phyloP scores from a whole-genome alignment of 106 monocot species.

The Triglochin maritima region DNA sequence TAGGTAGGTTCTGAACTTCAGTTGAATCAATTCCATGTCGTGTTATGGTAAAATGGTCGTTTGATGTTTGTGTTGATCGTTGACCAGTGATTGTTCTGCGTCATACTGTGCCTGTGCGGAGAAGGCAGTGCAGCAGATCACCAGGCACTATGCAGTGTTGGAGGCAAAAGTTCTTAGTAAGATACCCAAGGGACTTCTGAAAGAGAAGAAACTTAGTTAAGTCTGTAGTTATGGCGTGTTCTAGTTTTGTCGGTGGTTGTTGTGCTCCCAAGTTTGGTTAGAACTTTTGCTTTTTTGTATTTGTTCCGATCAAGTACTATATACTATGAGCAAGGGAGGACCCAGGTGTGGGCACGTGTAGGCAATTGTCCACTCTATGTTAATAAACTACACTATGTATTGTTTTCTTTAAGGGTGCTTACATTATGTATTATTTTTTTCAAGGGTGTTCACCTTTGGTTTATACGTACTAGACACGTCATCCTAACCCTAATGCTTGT shows the following conservation, averaged over 20 bases:
- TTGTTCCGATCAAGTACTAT: too few species aligned
- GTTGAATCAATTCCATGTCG: neutral
- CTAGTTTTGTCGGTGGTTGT: neutral
- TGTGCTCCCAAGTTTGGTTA: neutral
- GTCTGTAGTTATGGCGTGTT: neutral
- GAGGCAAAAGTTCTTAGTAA: slow-evolving; percentile 32
- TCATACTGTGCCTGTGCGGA: slow-evolving; percentile 37
- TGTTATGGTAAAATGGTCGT: neutral
- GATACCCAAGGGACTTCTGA: slow-evolving; percentile 33
- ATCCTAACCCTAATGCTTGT: too few species aligned
- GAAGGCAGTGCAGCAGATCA: slow-evolving; percentile 32
- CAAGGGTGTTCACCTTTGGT: too few species aligned
- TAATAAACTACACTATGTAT: too few species aligned
- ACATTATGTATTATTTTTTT: too few species aligned
- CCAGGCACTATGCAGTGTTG: slow-evolving; percentile 42
- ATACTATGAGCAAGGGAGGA: too few species aligned
- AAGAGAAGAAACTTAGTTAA: slow-evolving; percentile 32
- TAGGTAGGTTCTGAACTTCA: slow-evolving; percentile 14
- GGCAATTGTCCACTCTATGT: too few species aligned
- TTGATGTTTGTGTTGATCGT: neutral
- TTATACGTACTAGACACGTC: too few species aligned
- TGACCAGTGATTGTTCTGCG: slow-evolving; percentile 29
- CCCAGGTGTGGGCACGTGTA: too few species aligned
- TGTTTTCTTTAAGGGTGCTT: too few species aligned
- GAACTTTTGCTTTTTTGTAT: neutral